Base-by-base conservation (phyloP, 2,329 filamentous ascomycete genomes). In the Colletotrichum karsti region DNA sequence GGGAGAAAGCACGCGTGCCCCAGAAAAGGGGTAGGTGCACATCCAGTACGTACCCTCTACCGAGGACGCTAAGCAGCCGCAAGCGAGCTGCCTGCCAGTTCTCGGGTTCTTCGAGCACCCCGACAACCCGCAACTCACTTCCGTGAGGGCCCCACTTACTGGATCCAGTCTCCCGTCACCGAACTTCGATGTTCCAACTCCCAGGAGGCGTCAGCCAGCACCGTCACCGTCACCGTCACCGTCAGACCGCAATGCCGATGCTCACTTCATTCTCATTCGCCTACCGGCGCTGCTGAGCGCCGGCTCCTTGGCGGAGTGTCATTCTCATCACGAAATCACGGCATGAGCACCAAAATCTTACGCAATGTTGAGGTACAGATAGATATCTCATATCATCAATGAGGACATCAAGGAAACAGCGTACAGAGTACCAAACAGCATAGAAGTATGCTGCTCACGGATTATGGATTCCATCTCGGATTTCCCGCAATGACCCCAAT, bases 81-180 rank as follows among this genome's bases (percentile, higher is more conserved):
- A 64, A 67, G 64, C 64, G 64, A 67, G 64, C 53, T 58, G 37
- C 51, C n/a, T 57, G 58, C 50, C 26, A 37, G 58, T n/a, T 51
- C 54, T 68, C 65, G 65, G 65, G 61, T 30, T 68, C 41, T 59
- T 65, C 65, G 60, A 68, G 37, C 44, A 65, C 46, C 60, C 65
- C 65, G 65, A 68, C 54, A 68, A 59, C 65, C 65, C 65, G 65
- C 59, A 53, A 22, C 59, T n/a, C 37, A 26, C n/a, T 24, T n/a
- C 46, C 65, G 9, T 26, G 37, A 26, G 10, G 7, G 37, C 13
- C 33, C 60, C 44, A 53, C 63, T 48, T 33, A 22, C 46, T n/a
- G 26, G n/a, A 30, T 50, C 42, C 50, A 44, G 26, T 41, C 22
- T 53, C 28, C 51, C 59, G 63, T 44, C 50, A 42, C 50, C 63